phyloP scores from a whole-genome alignment of 2,329 filamentous ascomycete species.

The Chalara sp. region DNA sequence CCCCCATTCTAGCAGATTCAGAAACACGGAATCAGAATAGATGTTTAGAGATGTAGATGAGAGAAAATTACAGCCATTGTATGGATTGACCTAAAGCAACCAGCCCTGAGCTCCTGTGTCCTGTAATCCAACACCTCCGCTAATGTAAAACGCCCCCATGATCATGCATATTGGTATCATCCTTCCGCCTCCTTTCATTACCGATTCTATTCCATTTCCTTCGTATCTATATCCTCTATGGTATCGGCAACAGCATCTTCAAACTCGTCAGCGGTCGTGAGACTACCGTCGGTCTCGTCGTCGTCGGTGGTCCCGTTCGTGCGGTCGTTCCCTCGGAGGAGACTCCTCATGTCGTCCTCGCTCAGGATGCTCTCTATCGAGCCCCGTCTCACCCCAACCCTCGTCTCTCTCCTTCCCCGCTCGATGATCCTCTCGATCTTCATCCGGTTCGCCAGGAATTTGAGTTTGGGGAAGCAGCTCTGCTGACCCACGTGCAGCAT shows the following conservation, averaged over 20 bases:
- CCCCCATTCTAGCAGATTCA: too few species aligned
- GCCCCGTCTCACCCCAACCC: slow-evolving; percentile 39
- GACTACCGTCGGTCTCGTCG: slow-evolving; percentile 15
- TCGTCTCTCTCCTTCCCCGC: slow-evolving; percentile 47
- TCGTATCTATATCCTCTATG: slow-evolving; percentile 3
- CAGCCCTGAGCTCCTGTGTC: too few species aligned
- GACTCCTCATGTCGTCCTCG: slow-evolving; percentile 49
- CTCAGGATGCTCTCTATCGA: slow-evolving; percentile 55
- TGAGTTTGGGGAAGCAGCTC: slow-evolving; percentile 82
- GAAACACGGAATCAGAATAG: too few species aligned
- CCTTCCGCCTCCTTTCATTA: neutral
- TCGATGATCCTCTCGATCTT: slow-evolving; percentile 72
- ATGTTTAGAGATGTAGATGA: too few species aligned
- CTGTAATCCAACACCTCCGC: too few species aligned
- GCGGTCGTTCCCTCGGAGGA: slow-evolving; percentile 31
- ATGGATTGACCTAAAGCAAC: too few species aligned
- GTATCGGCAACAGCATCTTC: slow-evolving; percentile 7
- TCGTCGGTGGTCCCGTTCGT: slow-evolving; percentile 25
- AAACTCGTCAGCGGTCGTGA: slow-evolving; percentile 16
- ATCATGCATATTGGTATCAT: too few species aligned
- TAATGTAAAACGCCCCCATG: too few species aligned
- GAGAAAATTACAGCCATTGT: too few species aligned
- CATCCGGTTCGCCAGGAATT: slow-evolving; percentile 83
- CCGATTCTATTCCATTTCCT: slow-evolving; percentile 1
- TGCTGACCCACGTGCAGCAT: slow-evolving; percentile 92